Conservation (phyloP, 768 basidiomycete genomes). For the Kwoniella pini region DNA sequence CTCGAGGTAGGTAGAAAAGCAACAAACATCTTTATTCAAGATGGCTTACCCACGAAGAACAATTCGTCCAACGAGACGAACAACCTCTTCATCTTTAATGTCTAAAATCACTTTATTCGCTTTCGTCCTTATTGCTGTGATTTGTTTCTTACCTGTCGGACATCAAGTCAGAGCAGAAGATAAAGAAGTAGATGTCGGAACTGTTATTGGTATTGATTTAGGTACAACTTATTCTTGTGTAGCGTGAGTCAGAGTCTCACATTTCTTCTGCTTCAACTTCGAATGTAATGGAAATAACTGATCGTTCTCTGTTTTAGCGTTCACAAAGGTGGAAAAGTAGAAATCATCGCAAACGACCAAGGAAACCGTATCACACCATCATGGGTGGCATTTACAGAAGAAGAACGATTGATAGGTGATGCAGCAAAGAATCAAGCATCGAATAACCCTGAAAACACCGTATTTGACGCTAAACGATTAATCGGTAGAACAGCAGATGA, state of each 20-base stretch:
- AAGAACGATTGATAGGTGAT: slow-evolving; percentile 86
- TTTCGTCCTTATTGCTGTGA: slow-evolving; percentile 66
- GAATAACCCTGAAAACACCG: slow-evolving; percentile 86
- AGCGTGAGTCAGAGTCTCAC: slow-evolving; percentile 70
- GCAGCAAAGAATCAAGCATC: slow-evolving; percentile 94
- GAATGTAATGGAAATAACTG: too few relatives aligned
- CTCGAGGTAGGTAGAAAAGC: background rate
- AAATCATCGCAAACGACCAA: slow-evolving; percentile 87
- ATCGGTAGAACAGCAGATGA: slow-evolving; percentile 85
- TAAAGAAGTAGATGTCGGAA: slow-evolving; percentile 75
- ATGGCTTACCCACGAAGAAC: slow-evolving; percentile 38
- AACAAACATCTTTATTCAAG: background rate
- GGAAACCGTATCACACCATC: slow-evolving; percentile 87
- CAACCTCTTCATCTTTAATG: slow-evolving; percentile 31
- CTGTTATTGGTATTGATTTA: slow-evolving; percentile 83
- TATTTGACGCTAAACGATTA: slow-evolving; percentile 95
- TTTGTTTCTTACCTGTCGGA: slow-evolving; percentile 68
- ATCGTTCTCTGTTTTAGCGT: slow-evolving; percentile 63
- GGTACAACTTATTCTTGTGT: slow-evolving; percentile 98
- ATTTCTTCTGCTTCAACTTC: too few relatives aligned
- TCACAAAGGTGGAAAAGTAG: slow-evolving; percentile 78
- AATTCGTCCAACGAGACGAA: slow-evolving; percentile 29
- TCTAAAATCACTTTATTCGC: slow-evolving; percentile 56
- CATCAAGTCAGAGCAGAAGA: slow-evolving; percentile 66
- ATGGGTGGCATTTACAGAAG: slow-evolving; percentile 78